Evolutionary conservation across 2,329 filamentous ascomycete species (phyloP).

Genomic region (Didymella lethalis): DNA sequence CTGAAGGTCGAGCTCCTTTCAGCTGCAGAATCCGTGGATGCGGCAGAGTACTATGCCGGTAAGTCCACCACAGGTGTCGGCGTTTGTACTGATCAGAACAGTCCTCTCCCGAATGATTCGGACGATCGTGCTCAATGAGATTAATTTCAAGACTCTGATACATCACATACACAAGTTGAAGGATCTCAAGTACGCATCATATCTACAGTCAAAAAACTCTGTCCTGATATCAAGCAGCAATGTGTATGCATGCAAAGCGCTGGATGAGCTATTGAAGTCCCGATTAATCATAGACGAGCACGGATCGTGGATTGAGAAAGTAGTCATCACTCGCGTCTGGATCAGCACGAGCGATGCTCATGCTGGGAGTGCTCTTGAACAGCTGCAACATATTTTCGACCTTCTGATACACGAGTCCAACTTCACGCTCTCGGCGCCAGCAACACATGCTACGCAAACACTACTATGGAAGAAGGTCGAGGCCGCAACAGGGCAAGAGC

Average conservation of each 20-base stretch:
- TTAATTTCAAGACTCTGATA: constrained; percentile 70
- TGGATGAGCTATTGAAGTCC: constrained; percentile 71
- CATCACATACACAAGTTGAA: constrained; percentile 73
- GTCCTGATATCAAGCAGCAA: constrained; percentile 39
- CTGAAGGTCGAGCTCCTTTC: constrained; percentile 73
- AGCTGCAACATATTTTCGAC: constrained; percentile 56
- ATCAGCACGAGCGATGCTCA: constrained; percentile 63
- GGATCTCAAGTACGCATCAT: constrained; percentile 37
- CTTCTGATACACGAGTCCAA: constrained; percentile 57
- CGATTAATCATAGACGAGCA: constrained; percentile 62
- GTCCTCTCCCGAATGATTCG: constrained; percentile 70
- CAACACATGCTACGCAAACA: constrained; percentile 72
- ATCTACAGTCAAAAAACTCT: neutral
- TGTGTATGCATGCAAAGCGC: constrained; percentile 53
- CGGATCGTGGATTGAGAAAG: constrained; percentile 71
- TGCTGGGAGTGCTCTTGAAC: constrained; percentile 45
- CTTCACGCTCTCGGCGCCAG: constrained; percentile 63
- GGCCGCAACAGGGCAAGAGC: constrained; percentile 60
- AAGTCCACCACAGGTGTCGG: neutral
- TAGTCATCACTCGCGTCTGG: constrained; percentile 72
- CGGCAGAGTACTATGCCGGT: constrained; percentile 54
- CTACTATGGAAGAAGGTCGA: constrained; percentile 85
- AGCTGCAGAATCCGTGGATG: constrained; percentile 47
- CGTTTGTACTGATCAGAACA: constrained; percentile 31
- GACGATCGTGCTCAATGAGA: constrained; percentile 66